phyloP scores from a whole-genome alignment of 306 rosid genomes.

The Carpinus fangiana region DNA sequence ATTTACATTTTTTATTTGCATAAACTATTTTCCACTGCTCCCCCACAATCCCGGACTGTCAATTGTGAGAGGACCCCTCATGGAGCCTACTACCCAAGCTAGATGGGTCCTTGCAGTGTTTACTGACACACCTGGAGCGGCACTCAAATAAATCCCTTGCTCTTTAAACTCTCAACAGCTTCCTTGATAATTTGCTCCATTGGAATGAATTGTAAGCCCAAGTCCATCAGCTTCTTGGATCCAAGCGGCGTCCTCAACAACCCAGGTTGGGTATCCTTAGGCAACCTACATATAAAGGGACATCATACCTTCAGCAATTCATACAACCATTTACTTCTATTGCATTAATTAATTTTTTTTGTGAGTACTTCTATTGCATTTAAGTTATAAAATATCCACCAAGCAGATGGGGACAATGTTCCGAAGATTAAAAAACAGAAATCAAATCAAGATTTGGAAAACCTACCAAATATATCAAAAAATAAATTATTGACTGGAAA shows the following conservation, averaged over 20 bases:
- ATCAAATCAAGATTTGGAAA: neutral
- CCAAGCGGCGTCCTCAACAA: constrained; percentile 66
- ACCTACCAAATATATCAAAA: neutral
- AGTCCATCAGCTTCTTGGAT: constrained; percentile 57
- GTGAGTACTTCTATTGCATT: no score
- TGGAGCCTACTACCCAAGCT: neutral
- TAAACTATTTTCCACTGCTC: no score
- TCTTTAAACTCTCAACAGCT: constrained; percentile 74
- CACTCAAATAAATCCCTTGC: constrained; percentile 61
- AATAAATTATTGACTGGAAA: neutral
- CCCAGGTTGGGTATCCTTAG: constrained; percentile 75
- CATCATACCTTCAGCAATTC: constrained; percentile 12
- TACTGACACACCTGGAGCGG: neutral
- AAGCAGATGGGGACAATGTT: neutral
- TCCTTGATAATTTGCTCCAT: constrained; percentile 90
- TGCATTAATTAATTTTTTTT: no score
- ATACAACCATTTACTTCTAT: neutral
- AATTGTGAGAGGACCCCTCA: no score
- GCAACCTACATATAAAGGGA: constrained; percentile 43
- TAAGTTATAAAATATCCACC: neutral
- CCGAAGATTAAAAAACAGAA: neutral
- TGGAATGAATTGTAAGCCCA: constrained; percentile 78
- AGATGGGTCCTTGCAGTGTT: neutral
- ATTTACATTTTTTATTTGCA: no score
- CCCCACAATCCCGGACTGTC: no score